These are phyloP conservation scores for Botryotinia globosa DNA, from an alignment of 2,329 filamentous ascomycete genomes.

Conservation along the genomic window DNA sequence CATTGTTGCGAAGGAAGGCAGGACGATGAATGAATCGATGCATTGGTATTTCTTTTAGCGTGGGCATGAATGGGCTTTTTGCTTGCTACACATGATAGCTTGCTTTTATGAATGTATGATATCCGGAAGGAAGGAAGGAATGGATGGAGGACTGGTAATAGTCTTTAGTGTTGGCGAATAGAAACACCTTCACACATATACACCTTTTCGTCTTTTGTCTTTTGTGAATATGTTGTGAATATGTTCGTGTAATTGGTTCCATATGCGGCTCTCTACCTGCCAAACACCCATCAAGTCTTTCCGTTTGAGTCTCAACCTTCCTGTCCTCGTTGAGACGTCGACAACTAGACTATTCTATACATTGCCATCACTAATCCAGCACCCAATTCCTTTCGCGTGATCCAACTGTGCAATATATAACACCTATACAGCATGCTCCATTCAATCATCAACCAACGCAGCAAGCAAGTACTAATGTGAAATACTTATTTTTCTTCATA, in stretches of 20 bases:
- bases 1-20: too few species aligned
- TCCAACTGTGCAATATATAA: not conserved
- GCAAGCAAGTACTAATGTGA: not conserved
- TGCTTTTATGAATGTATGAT: not conserved
- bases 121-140: not conserved
- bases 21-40: not conserved
- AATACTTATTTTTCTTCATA: not conserved
- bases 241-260: not conserved
- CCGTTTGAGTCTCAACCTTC: not conserved
- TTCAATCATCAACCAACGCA: not conserved
- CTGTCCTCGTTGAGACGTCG: not conserved
- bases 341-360: not conserved
- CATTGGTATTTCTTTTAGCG: not conserved
- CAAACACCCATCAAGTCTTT: not conserved
- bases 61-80: not conserved
- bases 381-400: not conserved
- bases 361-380: not conserved
- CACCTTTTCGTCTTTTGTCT: not conserved
- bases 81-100: not conserved
- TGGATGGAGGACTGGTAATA: not conserved
- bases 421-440: not conserved
- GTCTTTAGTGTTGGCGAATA: not conserved
- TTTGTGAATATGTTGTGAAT: not conserved
- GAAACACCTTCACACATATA: not conserved
- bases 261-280: not conserved